Base-by-base conservation (phyloP, 768 basidiomycete species). In the Phylloporus sp. region DNA sequence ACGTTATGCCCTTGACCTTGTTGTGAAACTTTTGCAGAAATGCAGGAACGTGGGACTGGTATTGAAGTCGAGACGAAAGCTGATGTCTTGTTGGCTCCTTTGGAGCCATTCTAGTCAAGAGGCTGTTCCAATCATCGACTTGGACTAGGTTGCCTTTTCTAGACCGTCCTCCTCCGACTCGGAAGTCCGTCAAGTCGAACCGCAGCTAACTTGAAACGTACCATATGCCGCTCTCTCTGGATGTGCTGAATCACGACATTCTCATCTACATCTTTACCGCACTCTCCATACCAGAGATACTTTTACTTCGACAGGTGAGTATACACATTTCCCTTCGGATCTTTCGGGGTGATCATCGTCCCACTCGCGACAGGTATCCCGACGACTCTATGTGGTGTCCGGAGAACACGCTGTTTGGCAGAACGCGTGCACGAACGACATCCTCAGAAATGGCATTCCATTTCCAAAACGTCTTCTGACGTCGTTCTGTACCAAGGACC, bases 11-110 rank as follows among this genome's bases (percentile, higher is more conserved):
- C 4, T 77, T 75, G 44, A 85, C 69, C 26, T 72, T 75, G 52
- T 80, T 79, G 52, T 87, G 77, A 24, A 90, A 69, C 54, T 79
- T 82, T 50, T 74, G 78, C 13, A 88, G 68, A 62, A 88, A 88
- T 1, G 74, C 65, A 4, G 87, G 87, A 0, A 75, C 79, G 20
- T 73, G 69, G 28, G 76, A 71, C 53, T 72, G 74, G 63, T 88
- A 89, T 4, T 81, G 64, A 15, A 89, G 76, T 33, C 79, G 74
- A 3, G 85, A 80, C 9, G 86, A 89, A 34, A 88, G 73, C 52
- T 89, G 87, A 38, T 81, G 75, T 32, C 78, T 72, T 15, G 79
- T 86, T 8, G 80, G 85, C 60, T 89, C 86, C 65, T 74, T 82
- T 15, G 75, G 46, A 37, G 66, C 59, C 70, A 71, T 71, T 27